Evolutionary conservation across 2,329 filamentous ascomycete genomes (phyloP).

Genomic region (Pochonia chlamydosporia): DNA sequence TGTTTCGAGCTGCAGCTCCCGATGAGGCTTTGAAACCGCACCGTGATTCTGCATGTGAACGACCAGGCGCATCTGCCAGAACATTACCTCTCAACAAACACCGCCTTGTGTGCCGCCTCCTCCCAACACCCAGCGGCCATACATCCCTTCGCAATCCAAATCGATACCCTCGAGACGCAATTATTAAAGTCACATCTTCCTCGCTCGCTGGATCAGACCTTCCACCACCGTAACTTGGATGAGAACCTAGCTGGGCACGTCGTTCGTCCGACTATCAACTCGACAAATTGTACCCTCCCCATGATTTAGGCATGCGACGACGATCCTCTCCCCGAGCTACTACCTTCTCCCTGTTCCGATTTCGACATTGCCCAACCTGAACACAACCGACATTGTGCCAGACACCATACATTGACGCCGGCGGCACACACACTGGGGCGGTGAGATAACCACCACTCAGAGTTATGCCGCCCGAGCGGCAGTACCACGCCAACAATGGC

Average conservation of each 20-base stretch:
- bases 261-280: background rate
- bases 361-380: background rate
- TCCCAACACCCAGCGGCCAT: too few species aligned
- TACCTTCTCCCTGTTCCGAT: background rate
- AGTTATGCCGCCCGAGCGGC: slow-evolving; percentile 23
- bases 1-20: too few species aligned
- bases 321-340: background rate
- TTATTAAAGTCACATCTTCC: background rate
- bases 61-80: too few species aligned
- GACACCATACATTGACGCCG: slow-evolving; percentile 1
- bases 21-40: too few species aligned
- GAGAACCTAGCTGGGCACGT: too few species aligned
- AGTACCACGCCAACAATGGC: slow-evolving; percentile 38
- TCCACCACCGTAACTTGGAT: too few species aligned
- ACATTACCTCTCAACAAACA: too few species aligned
- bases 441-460: slow-evolving; percentile 7
- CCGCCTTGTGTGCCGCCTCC: too few species aligned
- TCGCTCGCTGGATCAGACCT: background rate
- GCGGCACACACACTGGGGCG: slow-evolving; percentile 8
- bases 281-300: background rate
- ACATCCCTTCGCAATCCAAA: too few species aligned
- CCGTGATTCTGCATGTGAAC: too few species aligned
- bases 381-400: background rate
- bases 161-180: background rate
- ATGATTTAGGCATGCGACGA: background rate